Evolutionary conservation across 768 basidiomycete species (phyloP), one percentile per base, ranked within the genome.

Genomic region (Pleurotus giganteus): DNA sequence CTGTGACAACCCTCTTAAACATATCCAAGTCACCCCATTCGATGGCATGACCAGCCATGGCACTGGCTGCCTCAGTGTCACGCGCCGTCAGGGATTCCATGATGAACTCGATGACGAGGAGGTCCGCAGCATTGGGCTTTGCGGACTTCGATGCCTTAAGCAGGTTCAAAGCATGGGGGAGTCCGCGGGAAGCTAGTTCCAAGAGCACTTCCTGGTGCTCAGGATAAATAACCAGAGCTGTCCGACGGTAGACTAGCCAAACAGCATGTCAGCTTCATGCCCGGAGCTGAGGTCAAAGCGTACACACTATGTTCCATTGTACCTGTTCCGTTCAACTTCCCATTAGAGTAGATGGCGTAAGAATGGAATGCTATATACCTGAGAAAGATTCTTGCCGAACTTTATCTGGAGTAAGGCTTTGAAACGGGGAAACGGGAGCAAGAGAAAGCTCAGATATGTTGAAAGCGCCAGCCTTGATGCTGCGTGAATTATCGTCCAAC

Each of bases 381-480:
- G 42, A 24, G 32, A 15, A 5, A 53, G 17, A n/a, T 47, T 74
- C 73, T 43, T 74, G 75, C 2, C 75, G 66, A 15, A 62, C 60
- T 3, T 71, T 61, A 54, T 76, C 71, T 4, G 74, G 74, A 8
- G 53, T 47, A 4, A 31, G 47, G 23, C 58, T 68, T 29, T 74
- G 65, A 57, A 77, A 75, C 0, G 69, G 61, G 37, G 72, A 55
- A 32, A 61, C 61, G 0, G 72, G 73, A 26, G 76, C 63, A 13
- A 76, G 59, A 32, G 63, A 62, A 8, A 64, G 60, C 27, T 65
- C 54, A 1, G 59, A 53, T 6, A 75, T 21, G 1, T 53, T 26
- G 4, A 72, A 45, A 5, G 57, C 54, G 7, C 54, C 52, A 8
- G n/a, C n/a, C n/a, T n/a, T n/a, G n/a, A n/a, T n/a, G n/a, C n/a